These are phyloP conservation scores for Leccinum subtestaceum DNA, from an alignment of 768 basidiomycete genomes.

Conservation along the genomic window DNA sequence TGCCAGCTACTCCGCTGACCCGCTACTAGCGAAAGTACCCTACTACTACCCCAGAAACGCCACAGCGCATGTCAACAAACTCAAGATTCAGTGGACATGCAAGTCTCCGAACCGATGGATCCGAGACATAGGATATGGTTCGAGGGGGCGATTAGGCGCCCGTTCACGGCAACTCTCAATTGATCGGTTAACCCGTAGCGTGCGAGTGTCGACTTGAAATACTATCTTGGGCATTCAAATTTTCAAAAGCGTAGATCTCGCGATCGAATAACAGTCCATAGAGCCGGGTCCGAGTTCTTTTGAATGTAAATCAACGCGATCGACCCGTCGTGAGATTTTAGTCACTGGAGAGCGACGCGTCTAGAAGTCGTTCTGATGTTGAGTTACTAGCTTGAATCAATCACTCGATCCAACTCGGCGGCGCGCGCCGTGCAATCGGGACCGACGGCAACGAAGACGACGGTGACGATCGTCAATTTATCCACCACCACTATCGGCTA, in stretches of 20 bases:
- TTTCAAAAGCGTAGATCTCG: too few species aligned
- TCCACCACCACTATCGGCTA: background rate
- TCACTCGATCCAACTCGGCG: background rate
- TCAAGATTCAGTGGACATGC: background rate
- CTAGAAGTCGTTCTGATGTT: background rate
- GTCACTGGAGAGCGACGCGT: background rate
- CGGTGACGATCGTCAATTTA: background rate
- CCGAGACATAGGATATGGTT: too few species aligned
- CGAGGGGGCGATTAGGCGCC: background rate
- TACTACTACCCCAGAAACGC: background rate
- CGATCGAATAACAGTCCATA: too few species aligned
- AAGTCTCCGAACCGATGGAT: too few species aligned
- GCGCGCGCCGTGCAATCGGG: background rate
- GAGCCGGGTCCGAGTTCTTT: background rate
- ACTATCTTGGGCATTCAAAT: too few species aligned
- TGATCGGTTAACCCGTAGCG: constrained; percentile 1
- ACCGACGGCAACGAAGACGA: background rate
- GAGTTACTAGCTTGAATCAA: background rate
- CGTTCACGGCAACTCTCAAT: background rate
- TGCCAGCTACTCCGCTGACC: background rate
- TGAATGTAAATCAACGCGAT: too few species aligned
- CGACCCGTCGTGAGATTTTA: too few species aligned
- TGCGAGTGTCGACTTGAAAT: background rate
- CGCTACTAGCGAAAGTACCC: too few species aligned
- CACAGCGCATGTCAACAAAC: background rate